Evolutionary conservation across 1,284 basidiomycete species (phyloP), one percentile per base, ranked within the genome.

Genomic region (Fomitopsis betulina): DNA sequence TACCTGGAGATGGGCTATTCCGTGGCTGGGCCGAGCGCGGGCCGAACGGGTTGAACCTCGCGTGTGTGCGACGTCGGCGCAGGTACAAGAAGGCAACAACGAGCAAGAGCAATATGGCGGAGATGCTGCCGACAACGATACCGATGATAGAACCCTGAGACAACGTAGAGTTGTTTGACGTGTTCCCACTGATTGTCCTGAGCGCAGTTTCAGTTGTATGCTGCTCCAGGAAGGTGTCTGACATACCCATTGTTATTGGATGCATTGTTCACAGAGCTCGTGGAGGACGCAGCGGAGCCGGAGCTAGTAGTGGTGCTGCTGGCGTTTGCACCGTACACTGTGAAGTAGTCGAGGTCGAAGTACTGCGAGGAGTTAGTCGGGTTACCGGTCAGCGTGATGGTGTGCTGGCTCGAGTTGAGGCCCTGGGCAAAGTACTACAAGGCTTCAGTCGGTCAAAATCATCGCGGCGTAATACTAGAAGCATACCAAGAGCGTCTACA

Each of bases 311-410:
- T 37, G 27, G 40, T 47, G 30, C 40, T 30, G 27, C 23, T 21
- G 25, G 32, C 12, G 23, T 53, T 27, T 10, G 53, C 38, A 23
- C 58, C 42, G 39, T 64, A 64, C 8, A 81, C 71, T 13, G 66
- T 68, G 43, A 83, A 69, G 23, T 70, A 72, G 63, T 82, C 80
- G 25, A 82, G 58, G 60, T 79, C 78, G 43, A 78, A 68, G 62
- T 75, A 78, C 9, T 68, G 67, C 2, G 70, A 69, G 15, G 68
- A 69, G 53, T 53, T 54, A 67, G 61, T 15, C n/a, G 67, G 66
- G 55, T 69, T 64, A 15, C 72, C 67, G 27, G 71, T 70, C 27
- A 79, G 60, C 0, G 70, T 67, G 32, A 81, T 60, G 33, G 62
- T 67, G 60, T 79, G 77, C 21, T 65, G 52, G 10, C 65, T 66